Base-by-base conservation (phyloP, 257 asterid species). In the Eucommia ulmoides region DNA sequence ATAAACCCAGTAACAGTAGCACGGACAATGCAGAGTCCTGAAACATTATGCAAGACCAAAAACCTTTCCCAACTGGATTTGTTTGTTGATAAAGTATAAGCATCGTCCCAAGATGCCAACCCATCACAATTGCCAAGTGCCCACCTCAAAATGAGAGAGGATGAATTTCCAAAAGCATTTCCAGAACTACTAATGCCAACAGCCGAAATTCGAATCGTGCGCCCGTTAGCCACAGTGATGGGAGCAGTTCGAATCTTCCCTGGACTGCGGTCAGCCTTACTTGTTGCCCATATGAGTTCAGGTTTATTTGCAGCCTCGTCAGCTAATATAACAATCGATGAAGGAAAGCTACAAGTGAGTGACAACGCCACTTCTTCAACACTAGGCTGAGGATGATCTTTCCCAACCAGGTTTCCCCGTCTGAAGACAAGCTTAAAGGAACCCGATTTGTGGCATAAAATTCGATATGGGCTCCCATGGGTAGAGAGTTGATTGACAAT, bases 381-480 rank as follows among this genome's bases (percentile, higher is more conserved):
- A 58, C 73, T 82, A 29, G 95, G 95, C 51, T 81, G 58, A 35
- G 60, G 74, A 72, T 84, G 95, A 62, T 50, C 75, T 45, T 77
- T 78, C 47, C 95, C 95, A 45, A 81, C 57, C 65, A 88, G 68
- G 67, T 88, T 88, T 46, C 97, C 97, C 44, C 95, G 94, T 55
- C 63, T 79, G 70, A 88, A 77, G 54, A 61, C 45, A 58, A 84
- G 74, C 62, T 64, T 74, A 38, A 75, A 82, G 53, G 65, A 77
- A 54, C 95, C 97, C 65, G 74, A 61, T 22, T 78, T 73, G 45
- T 61, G 63, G 52, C 97, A 88, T 48, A 74, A 66, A 48, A 88
- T 68, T 81, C 83, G 81, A 74, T 84, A 81, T 33, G 66, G 60
- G 52, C 56, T 69, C 46, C 93, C 88, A 49, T 55, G 50, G 71